Conservation (phyloP, 2,329 filamentous ascomycete species). For the Xylariomycetidae sp. region DNA sequence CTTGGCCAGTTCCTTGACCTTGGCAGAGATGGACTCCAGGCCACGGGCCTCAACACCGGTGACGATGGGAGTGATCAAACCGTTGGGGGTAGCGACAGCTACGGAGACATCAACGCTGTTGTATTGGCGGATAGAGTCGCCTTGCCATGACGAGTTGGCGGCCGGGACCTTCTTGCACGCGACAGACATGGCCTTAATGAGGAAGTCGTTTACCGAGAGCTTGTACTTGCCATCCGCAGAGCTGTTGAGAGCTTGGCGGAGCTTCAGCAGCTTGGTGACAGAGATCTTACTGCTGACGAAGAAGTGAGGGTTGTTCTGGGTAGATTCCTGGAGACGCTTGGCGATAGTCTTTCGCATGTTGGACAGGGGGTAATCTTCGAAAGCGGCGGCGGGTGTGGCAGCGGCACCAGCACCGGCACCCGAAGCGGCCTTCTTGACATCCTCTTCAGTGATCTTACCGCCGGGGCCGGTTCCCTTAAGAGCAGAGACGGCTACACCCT, state of each 20-base stretch:
- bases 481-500: constrained; percentile 68
- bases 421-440: constrained; percentile 82
- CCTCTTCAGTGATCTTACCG: constrained; percentile 85
- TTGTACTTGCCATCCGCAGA: constrained; percentile 92
- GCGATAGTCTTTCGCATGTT: constrained; percentile 99
- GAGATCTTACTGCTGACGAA: constrained; percentile 90
- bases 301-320: constrained; percentile 95
- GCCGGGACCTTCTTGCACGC: constrained; percentile 91
- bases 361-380: constrained; percentile 77
- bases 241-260: constrained; percentile 87
- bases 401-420: constrained; percentile 53
- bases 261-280: constrained; percentile 92
- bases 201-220: constrained; percentile 99
- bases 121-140: constrained; percentile 87
- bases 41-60: constrained; percentile 83
- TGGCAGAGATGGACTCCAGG: constrained; percentile 78
- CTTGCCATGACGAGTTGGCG: constrained; percentile 94
- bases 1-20: constrained; percentile 96
- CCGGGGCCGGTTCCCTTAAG: constrained; percentile 84
- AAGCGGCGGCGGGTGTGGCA: constrained; percentile 56
- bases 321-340: constrained; percentile 80
- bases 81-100: constrained; percentile 86
- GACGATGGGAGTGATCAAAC: constrained; percentile 97
- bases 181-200: constrained; percentile 90
- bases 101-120: constrained; percentile 92